Evolutionary conservation across 257 asterid genomes (phyloP), one percentile per base, ranked within the genome.

Genomic region (Rubia yunnanensis): DNA sequence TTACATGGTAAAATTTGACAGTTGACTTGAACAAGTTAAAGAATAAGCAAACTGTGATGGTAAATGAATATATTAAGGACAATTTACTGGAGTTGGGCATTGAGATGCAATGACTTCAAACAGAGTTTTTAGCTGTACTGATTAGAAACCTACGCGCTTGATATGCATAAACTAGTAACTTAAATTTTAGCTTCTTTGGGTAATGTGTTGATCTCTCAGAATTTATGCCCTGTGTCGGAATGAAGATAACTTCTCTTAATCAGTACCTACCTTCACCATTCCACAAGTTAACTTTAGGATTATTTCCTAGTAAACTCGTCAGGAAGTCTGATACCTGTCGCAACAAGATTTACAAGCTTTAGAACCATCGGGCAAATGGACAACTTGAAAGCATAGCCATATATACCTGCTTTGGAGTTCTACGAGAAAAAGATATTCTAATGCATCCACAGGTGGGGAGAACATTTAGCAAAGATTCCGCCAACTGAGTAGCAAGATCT

Each of bases 211-310:
- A 30, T 14, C 56, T 23, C 17, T 57, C 9, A 15, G n/a, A 31
- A 23, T 41, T 30, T 18, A 28, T 23, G 5, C 0, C 20, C 35
- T 32, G 3, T 13, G 54, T 46, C 63, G 34, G 32, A 34, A 18
- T 60, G 38, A 78, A 7, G 66, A 63, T 31, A 65, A 57, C 59
- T 67, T 28, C 18, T 49, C 53, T 11, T 17, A 24, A 18, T 35
- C 26, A 64, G 74, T 87, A 89, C 98, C 95, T 87, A 89, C 98
- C 96, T 89, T 87, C 71, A 66, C 91, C 89, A 23, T 80, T 73
- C 98, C 98, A 92, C 55, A 89, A 81, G 81, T 77, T 74, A 70
- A 87, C 89, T 65, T 84, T 84, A 48, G 85, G 86, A 83, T 85
- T 83, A 63, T 77, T 73, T 32, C 80, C 70, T 52, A 92, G 81